Evolutionary conservation across 139 green algal species (phyloP).

Genomic region (Chlorella vulgaris): DNA sequence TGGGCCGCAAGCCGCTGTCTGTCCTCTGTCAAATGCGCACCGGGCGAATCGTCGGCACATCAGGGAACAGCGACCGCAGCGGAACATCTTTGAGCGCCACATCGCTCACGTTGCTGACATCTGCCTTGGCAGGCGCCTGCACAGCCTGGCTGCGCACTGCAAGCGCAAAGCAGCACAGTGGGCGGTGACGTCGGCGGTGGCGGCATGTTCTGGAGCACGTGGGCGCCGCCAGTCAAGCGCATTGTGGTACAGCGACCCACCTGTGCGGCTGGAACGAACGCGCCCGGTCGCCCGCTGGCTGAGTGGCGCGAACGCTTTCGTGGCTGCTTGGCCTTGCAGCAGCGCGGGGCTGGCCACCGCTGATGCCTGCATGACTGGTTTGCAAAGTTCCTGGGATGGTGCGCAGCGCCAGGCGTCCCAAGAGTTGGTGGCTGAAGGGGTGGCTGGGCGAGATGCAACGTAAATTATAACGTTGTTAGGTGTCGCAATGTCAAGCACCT

Average conservation of each 20-base stretch:
- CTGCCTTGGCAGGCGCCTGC: constrained; percentile 28
- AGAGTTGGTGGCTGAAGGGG: too few relatives aligned
- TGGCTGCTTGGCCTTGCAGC: background rate
- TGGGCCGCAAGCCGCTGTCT: too few relatives aligned
- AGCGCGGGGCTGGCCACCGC: background rate
- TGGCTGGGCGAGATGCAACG: too few relatives aligned
- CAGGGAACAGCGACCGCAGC: constrained; percentile 82
- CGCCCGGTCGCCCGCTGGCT: background rate
- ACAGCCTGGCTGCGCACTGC: constrained; percentile 32
- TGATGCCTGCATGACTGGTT: background rate
- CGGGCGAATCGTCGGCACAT: constrained; percentile 66
- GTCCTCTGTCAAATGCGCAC: too few relatives aligned
- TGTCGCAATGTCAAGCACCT: too few relatives aligned
- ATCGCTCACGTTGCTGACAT: constrained; percentile 51
- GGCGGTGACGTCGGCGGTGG: too few relatives aligned
- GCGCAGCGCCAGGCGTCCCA: too few relatives aligned
- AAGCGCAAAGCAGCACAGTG: background rate
- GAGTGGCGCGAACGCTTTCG: background rate
- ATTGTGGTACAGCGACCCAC: background rate
- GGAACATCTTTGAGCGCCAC: constrained; percentile 87
- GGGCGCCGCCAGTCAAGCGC: background rate
- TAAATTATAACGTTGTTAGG: too few relatives aligned
- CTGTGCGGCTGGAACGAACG: constrained; percentile 10
- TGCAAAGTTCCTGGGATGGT: too few relatives aligned
- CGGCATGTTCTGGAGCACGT: too few relatives aligned